Conservation (phyloP, 1,139 yeast genomes). For the Geotrichum aggregatum region DNA sequence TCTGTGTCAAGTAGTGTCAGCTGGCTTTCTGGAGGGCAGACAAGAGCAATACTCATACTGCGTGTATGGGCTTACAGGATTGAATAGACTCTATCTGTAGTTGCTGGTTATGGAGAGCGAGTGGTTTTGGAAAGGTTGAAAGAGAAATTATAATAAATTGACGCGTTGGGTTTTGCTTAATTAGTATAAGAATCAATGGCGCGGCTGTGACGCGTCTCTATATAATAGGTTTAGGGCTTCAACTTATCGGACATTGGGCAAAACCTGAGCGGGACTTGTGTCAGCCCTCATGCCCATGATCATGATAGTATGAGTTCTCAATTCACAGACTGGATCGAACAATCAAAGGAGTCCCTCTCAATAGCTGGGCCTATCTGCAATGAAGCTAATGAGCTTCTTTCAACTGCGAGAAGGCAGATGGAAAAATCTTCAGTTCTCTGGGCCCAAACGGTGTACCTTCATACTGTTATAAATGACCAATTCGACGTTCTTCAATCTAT, state of each 20-base stretch:
- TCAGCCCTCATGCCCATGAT: too few relatives aligned
- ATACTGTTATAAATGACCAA: constrained; percentile 35
- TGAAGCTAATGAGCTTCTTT: constrained; percentile 36
- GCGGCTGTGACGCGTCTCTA: background rate
- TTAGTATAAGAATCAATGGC: too few relatives aligned
- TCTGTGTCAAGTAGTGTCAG: too few relatives aligned
- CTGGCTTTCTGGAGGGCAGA: too few relatives aligned
- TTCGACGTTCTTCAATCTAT: constrained; percentile 28
- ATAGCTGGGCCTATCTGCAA: constrained; percentile 40
- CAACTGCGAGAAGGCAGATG: constrained; percentile 30
- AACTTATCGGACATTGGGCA: too few relatives aligned
- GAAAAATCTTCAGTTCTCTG: constrained; percentile 38
- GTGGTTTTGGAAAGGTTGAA: too few relatives aligned
- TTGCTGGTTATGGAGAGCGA: too few relatives aligned
- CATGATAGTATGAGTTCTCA: constrained; percentile 14
- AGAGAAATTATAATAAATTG: background rate
- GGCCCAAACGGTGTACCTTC: constrained; percentile 37
- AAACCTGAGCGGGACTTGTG: too few relatives aligned
- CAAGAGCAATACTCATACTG: too few relatives aligned
- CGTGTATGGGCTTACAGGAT: too few relatives aligned
- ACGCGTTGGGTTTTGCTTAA: background rate
- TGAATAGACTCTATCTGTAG: too few relatives aligned
- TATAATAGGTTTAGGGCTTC: too few relatives aligned
- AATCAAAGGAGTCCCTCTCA: constrained; percentile 38
- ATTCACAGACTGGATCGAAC: constrained; percentile 30